Evolutionary conservation across 2,329 filamentous ascomycete species (phyloP).

Genomic region (Ascochyta viciae-villosae): DNA sequence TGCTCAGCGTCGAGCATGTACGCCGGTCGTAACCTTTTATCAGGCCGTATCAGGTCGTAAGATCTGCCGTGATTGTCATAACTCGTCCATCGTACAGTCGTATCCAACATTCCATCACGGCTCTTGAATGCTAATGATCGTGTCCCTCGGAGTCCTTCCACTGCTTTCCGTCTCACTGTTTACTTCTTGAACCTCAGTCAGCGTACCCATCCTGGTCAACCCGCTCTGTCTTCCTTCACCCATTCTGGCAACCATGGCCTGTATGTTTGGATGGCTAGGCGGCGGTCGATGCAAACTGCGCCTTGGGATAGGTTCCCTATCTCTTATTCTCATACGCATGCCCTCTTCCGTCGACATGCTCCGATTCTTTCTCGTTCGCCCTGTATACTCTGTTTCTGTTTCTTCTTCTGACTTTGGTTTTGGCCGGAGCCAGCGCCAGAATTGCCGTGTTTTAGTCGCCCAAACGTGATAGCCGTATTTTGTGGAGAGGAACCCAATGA

Average conservation of each 20-base stretch:
- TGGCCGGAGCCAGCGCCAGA: constrained; percentile 38
- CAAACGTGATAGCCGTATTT: constrained; percentile 50
- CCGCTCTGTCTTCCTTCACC: constrained; percentile 38
- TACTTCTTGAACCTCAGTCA: constrained; percentile 14
- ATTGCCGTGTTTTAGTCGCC: constrained; percentile 37
- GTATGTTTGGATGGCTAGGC: constrained; percentile 39
- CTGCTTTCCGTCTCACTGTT: constrained; percentile 5
- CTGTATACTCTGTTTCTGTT: constrained; percentile 14
- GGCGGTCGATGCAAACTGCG: constrained; percentile 19
- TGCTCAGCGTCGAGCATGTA: too few relatives aligned
- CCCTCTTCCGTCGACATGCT: constrained; percentile 39
- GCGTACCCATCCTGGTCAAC: constrained; percentile 31
- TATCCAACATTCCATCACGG: constrained; percentile 8
- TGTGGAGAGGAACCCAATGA: constrained; percentile 55
- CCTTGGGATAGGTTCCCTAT: constrained; percentile 8
- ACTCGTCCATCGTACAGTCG: constrained; percentile 6
- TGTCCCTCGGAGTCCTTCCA: constrained; percentile 26
- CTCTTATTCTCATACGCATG: constrained; percentile 33
- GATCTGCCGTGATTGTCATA: constrained; percentile 4
- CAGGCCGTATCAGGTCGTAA: constrained; percentile 3
- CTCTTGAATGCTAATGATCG: constrained; percentile 30
- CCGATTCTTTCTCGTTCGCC: constrained; percentile 22
- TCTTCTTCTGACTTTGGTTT: constrained; percentile 17
- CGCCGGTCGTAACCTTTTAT: background rate
- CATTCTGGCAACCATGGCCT: constrained; percentile 38